Base-by-base conservation (phyloP, 1,139 yeast genomes). In the Debaryomycetaceae sp. region DNA sequence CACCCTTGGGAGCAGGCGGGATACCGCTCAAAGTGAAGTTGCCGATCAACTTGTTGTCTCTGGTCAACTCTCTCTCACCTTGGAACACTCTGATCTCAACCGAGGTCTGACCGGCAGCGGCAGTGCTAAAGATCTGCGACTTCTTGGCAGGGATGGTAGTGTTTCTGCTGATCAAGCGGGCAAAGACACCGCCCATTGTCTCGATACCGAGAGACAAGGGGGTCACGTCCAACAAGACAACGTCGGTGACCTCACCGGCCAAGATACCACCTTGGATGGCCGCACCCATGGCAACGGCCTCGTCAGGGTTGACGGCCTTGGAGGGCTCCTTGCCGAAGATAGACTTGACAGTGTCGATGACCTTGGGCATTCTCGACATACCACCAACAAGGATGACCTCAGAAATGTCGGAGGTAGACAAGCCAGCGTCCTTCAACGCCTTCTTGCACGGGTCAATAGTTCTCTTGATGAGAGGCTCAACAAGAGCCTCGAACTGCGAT, bases 351-450 rank as follows among this genome's bases (percentile, higher is more conserved):
- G 97, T 89, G 61, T 88, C 96, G 44, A 86, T 74, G 58, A 91
- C 97, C 82, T 91, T 93, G 68, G 99, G 99, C 98, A 91, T 91
- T 76, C 99, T 86, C 43, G 97, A 83, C 98, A 89, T 91, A 81
- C 99, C 99, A 78, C 99, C 99, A 49, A 91, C 99, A 48, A 91
- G 76, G 58, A 91, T 83, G 50, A 91, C 97, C 69, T 91, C 98
- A 50, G 94, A 81, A 53, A 91, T 72, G 52, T 84, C 93, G 41
- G 93, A 82, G 36, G 95, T 77, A 44, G 81, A 51, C 59, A 91
- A 71, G 48, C 79, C 80, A 48, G 98, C 97, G 65, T 93, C 98
- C 75, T 89, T 91, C 62, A 91, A 72, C 41, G 98, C 99, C 73
- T 89, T 88, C 78, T 89, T 88, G 65, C 95, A 95, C 54, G 98